Evolutionary conservation across 2,329 filamentous ascomycete species (phyloP), one percentile per base, ranked within the genome.

Genomic region (Macrophomina phaseolina): DNA sequence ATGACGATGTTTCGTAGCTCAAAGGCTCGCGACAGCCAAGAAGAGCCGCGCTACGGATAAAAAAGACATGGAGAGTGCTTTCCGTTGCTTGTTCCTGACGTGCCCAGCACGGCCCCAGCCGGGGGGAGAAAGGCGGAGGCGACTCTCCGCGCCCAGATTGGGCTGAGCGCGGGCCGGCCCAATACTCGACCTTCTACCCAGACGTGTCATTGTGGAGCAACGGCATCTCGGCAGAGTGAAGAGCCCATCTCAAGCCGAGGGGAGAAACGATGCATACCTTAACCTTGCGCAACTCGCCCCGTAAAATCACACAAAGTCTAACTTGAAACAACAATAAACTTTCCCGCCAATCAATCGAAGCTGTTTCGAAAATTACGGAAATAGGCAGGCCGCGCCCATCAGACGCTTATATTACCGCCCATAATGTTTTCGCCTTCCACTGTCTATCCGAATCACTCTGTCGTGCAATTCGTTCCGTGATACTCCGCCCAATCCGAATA

Each of bases 31-130:
- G 23, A 36, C 28, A n/a, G 18, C 42, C 58, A 49, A 48, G 30
- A 62, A 49, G 58, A 62, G 58, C 58, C 58, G 58, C 58, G 58
- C 56, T 61, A 61, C 56, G 56, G 56, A 61, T 61, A 34, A 48
- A 61, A n/a, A 36, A 36, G 56, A 45, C 56, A 61, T 46, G 56
- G 56, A 61, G 16, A 30, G n/a, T 49, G 45, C 58, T 38, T 36
- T 62, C 58, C 58, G 58, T 28, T 49, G 30, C 58, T 49, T 62
- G 58, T 62, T 62, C 58, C 58, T 62, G 58, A 38, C 42, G 42
- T 23, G 34, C n/a, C 52, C 34, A 56, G 52, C 52, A 8, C 5
- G 36, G 5, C 14, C 56, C 14, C 56, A 9, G 42, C 14, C 56
- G 40, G 56, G 42, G 36, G 56, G 58, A 62, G 58, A 36, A 62